Conservation (phyloP, 2,329 filamentous ascomycete genomes). For the Scedosporium dehoogii region DNA sequence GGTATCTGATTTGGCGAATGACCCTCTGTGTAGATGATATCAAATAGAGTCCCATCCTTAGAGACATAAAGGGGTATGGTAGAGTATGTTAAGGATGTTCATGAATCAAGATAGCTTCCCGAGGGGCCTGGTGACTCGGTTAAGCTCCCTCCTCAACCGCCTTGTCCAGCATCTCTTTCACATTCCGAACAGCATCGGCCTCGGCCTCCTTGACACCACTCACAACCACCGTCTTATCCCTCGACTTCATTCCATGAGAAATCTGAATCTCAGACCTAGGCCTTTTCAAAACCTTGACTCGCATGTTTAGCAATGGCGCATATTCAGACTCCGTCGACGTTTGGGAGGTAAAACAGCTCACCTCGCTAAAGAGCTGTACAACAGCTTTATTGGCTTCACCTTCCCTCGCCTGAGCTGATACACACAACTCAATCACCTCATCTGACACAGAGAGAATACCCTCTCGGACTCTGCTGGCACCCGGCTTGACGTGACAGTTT, state of each 20-base stretch:
- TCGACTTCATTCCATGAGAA: conserved; percentile 51
- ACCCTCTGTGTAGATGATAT: too few species aligned
- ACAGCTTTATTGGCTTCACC: conserved; percentile 63
- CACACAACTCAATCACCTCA: conserved; percentile 52
- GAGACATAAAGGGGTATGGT: too few species aligned
- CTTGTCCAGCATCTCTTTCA: conserved; percentile 8
- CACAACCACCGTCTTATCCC: conserved; percentile 50
- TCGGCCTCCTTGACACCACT: conserved; percentile 23
- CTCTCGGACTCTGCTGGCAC: conserved; percentile 49
- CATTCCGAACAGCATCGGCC: conserved; percentile 16
- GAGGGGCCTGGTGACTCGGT: background rate
- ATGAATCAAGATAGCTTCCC: background rate
- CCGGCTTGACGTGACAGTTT: conserved; percentile 58
- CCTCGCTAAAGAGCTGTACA: conserved; percentile 50
- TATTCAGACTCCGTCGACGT: background rate
- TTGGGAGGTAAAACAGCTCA: conserved; percentile 17
- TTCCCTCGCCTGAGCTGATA: conserved; percentile 54
- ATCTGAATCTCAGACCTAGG: conserved; percentile 56
- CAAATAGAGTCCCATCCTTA: too few species aligned
- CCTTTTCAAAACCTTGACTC: conserved; percentile 35
- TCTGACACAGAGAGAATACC: conserved; percentile 48
- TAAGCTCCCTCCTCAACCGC: background rate
- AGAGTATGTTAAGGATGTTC: too few species aligned
- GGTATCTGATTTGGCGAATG: too few species aligned
- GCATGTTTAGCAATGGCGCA: background rate